These are phyloP conservation scores for Yamadazyma diospyri DNA, from an alignment of 1,139 yeast genomes.

Conservation along the genomic window DNA sequence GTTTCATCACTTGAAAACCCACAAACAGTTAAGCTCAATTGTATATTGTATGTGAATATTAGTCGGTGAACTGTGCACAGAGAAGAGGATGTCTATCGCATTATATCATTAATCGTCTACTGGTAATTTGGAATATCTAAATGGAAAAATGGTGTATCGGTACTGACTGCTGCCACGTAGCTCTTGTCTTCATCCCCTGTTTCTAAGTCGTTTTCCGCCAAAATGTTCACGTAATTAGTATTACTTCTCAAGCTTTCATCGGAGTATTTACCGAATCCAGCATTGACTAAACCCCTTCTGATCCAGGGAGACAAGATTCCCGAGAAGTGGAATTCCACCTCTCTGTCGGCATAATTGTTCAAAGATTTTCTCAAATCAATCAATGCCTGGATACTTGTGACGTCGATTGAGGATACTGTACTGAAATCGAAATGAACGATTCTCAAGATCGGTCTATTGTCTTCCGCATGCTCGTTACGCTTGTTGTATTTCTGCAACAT, in stretches of 20 bases:
- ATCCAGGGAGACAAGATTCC: constrained; percentile 88
- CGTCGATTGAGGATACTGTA: constrained; percentile 69
- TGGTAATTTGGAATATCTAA: constrained; percentile 76
- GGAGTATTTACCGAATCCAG: constrained; percentile 72
- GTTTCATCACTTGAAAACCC: no score
- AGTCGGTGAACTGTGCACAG: no score
- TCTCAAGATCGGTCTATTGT: constrained; percentile 65
- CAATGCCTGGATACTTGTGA: constrained; percentile 75
- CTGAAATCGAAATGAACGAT: constrained; percentile 80
- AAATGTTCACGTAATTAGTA: constrained; percentile 39
- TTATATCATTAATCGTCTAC: constrained; percentile 9
- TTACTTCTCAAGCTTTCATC: constrained; percentile 42
- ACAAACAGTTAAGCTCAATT: no score
- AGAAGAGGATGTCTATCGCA: no score
- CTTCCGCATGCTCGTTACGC: constrained; percentile 8
- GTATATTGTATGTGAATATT: no score
- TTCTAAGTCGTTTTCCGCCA: constrained; percentile 34
- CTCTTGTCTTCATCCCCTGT: constrained; percentile 25
- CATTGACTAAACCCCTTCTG: constrained; percentile 67
- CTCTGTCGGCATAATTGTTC: constrained; percentile 73
- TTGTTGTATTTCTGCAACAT: constrained; percentile 21
- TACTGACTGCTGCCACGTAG: constrained; percentile 59
- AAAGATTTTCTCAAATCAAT: constrained; percentile 74
- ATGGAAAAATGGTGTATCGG: constrained; percentile 83
- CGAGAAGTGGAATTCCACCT: constrained; percentile 85